phyloP scores from a whole-genome alignment of 345 rosid species.

The Populus tremula region DNA sequence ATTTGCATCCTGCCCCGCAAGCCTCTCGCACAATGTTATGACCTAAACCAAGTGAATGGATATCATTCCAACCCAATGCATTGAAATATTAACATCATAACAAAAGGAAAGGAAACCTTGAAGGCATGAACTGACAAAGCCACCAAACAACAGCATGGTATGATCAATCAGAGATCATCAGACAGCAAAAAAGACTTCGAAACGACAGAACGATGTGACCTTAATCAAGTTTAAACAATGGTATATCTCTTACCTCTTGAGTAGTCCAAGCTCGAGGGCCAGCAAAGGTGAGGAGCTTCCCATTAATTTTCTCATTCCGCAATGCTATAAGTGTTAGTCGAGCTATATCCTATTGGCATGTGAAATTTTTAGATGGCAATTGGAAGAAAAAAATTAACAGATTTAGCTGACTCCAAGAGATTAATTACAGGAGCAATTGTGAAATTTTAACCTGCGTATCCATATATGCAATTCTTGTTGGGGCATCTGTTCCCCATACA shows the following conservation, averaged over 20 bases:
- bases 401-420: background rate
- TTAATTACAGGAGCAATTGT: background rate
- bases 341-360: slow-evolving; percentile 72
- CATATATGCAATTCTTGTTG: slow-evolving; percentile 94
- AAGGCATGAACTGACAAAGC: background rate
- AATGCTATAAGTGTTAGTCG: slow-evolving; percentile 81
- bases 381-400: background rate
- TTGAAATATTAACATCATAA: background rate
- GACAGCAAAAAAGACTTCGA: background rate
- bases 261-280: slow-evolving; percentile 99
- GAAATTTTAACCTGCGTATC: slow-evolving; percentile 73
- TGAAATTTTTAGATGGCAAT: slow-evolving; percentile 1
- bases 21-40: slow-evolving; percentile 85
- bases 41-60: slow-evolving; percentile 41
- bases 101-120: background rate
- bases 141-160: background rate
- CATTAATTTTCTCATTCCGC: slow-evolving; percentile 64
- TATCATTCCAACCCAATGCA: background rate
- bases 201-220: background rate
- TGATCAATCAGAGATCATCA: background rate
- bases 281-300: slow-evolving; percentile 85
- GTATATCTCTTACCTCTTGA: slow-evolving; percentile 65
- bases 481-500: slow-evolving; percentile 99
- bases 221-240: background rate
- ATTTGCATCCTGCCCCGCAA: slow-evolving; percentile 98